A percentile compares a stretch with the other conserved stretches of the same genome.
phyloP scores from a whole-genome alignment of 2,329 filamentous ascomycete genomes.

The Colletotrichum sp. region DNA sequence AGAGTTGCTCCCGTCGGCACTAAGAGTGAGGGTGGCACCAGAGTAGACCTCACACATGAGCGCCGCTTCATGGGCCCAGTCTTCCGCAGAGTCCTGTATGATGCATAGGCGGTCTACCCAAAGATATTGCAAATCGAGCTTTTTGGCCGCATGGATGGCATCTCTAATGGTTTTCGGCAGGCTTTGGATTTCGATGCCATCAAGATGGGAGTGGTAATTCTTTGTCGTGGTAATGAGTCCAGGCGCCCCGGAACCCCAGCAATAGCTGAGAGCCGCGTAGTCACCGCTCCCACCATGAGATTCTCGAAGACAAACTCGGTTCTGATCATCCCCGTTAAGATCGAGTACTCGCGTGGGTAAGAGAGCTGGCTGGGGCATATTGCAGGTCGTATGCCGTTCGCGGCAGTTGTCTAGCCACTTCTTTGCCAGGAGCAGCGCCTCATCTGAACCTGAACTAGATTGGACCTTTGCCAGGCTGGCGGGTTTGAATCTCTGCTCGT shows the following conservation, averaged over 20 bases:
- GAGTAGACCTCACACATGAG: no score
- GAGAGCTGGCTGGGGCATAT: accelerated
- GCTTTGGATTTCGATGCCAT: not conserved
- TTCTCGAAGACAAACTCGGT: not conserved
- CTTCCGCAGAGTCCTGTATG: not conserved
- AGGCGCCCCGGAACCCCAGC: not conserved
- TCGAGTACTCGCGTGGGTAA: not conserved
- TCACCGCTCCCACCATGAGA: accelerated
- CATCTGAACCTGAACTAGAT: not conserved
- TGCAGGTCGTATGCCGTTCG: not conserved
- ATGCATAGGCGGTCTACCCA: not conserved
- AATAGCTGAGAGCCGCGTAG: not conserved
- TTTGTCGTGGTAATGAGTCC: not conserved
- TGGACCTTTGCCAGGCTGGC: not conserved
- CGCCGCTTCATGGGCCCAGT: not conserved
- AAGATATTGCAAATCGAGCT: not conserved
- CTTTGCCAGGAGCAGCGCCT: not conserved
- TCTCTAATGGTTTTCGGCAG: accelerated
- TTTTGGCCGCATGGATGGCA: not conserved
- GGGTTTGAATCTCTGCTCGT: not conserved
- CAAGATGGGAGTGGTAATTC: not conserved
- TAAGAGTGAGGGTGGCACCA: no score
- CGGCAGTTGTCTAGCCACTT: not conserved
- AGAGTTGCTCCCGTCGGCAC: not conserved
- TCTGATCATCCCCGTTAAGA: accelerated